These are phyloP conservation scores for Boechera stricta DNA, from an alignment of 345 rosid genomes.

Conservation along the genomic window DNA sequence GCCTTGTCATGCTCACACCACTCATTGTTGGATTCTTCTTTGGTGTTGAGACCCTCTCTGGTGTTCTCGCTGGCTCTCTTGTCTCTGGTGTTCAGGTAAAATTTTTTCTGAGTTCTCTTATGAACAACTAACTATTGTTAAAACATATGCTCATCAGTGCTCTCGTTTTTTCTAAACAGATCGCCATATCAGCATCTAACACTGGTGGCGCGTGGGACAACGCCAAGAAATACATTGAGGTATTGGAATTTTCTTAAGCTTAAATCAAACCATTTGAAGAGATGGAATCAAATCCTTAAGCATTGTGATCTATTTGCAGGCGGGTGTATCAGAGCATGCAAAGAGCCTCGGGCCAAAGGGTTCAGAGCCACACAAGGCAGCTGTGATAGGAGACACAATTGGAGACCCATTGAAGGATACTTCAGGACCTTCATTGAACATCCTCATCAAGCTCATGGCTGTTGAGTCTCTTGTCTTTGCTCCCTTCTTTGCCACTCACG, in stretches of 20 bases:
- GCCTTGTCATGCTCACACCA: constrained; percentile 96
- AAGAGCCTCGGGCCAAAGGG: constrained; percentile 90
- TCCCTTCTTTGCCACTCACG: constrained; percentile 95
- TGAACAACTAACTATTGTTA: background rate
- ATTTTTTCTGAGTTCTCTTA: background rate
- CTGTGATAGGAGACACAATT: constrained; percentile 92
- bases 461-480: constrained; percentile 97
- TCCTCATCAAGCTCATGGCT: constrained; percentile 97
- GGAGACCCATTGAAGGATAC: constrained; percentile 99
- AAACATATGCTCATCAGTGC: constrained; percentile 1
- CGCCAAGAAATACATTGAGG: constrained; percentile 98
- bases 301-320: constrained; percentile 48
- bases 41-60: constrained; percentile 89
- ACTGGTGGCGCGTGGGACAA: constrained; percentile 99
- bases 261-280: background rate
- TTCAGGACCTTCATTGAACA: constrained; percentile 97
- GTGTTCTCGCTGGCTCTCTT: constrained; percentile 91
- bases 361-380: constrained; percentile 95
- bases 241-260: constrained; percentile 22
- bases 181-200: constrained; percentile 97
- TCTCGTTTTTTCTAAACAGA: constrained; percentile 47
- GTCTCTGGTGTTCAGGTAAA: constrained; percentile 95
- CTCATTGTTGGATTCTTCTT: constrained; percentile 84
- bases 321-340: constrained; percentile 93
- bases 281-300: constrained; percentile 6